These are phyloP conservation scores for Rhodotorula mucilaginosa DNA, from an alignment of 1,284 basidiomycete species.

Conservation along the genomic window DNA sequence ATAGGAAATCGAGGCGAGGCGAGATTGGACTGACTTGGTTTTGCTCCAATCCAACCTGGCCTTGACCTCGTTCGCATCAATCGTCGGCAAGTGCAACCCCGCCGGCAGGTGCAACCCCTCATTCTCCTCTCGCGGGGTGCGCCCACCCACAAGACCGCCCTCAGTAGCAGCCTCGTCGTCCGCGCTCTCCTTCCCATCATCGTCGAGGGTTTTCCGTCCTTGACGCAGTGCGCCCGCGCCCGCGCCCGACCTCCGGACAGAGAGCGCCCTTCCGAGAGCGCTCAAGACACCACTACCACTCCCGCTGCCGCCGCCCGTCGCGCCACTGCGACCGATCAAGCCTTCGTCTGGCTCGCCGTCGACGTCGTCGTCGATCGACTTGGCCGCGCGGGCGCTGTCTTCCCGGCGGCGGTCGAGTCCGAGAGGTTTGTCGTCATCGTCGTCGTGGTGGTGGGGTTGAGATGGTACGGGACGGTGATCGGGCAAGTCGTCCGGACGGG, in stretches of 20 bases:
- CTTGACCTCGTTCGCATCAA: conserved; percentile 27
- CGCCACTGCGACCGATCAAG: conserved; percentile 2
- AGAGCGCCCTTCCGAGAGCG: conserved; percentile 30
- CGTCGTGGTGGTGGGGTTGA: too few species aligned
- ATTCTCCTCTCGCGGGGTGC: conserved; percentile 1
- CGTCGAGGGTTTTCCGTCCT: neutral
- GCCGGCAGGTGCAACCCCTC: neutral
- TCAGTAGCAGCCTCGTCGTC: neutral
- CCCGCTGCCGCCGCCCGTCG: conserved; percentile 5
- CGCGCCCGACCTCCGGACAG: conserved; percentile 1
- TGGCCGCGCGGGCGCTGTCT: neutral
- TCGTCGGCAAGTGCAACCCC: neutral
- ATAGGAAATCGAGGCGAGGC: too few species aligned
- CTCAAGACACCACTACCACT: conserved; percentile 11
- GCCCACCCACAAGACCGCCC: neutral
- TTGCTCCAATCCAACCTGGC: conserved; percentile 32
- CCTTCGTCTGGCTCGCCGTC: neutral
- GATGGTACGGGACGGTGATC: neutral
- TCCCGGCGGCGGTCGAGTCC: neutral
- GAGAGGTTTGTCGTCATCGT: neutral
- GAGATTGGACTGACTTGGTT: conserved; percentile 22
- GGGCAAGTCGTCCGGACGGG: neutral
- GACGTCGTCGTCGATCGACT: neutral
- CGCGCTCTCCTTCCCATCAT: neutral
- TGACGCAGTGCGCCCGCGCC: neutral